Base-by-base conservation (phyloP, 352 stramenopile genomes). In the Blastocystis sp. region DNA sequence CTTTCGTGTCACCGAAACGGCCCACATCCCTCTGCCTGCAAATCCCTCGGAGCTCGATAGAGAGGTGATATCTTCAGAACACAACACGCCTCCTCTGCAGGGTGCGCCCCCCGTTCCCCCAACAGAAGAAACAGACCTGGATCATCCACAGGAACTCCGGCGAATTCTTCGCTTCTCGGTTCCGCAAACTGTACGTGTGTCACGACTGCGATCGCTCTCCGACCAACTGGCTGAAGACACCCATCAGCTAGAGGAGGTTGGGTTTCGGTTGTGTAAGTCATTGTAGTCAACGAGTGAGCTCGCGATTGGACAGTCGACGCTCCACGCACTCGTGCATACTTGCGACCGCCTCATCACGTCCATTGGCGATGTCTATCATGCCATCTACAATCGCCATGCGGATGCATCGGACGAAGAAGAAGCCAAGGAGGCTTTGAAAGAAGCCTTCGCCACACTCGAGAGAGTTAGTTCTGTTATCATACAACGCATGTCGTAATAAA, bases 241-340 rank as follows among this genome's bases (percentile, higher is more conserved):
- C n/a, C 40, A 64, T 11, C 27, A 29, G 0, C 36, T 78, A 14
- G 42, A 78, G 24, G 42, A 53, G 29, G 65, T 59, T 36, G 21
- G 8, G 0, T 40, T 42, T 21, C 0, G 21, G 24, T 6, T 48
- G 18, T 21, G 59, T 59, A 46, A 40, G 32, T 71, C 0, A 71
- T 38, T 11, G 24, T 75, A 75, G 63, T 75, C 63, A 29, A 29
- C 32, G 27, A 14, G 51, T 4, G 29, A 11, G 7, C 29, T 64
- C 18, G 48, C 29, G 14, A 42, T 81, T 6, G 46, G 27, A 36
- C 21, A 81, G 21, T 44, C 69, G 18, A 63, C 48, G 9, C 24
- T 81, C 53, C 69, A 81, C 24, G 27, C 69, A 14, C 40, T 81
- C 16, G 27, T 81, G 38, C 69, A 81, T 32, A 63, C 69, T 3